Evolutionary conservation across 2,329 filamentous ascomycete genomes (phyloP).

Genomic region (Venturia nashicola): DNA sequence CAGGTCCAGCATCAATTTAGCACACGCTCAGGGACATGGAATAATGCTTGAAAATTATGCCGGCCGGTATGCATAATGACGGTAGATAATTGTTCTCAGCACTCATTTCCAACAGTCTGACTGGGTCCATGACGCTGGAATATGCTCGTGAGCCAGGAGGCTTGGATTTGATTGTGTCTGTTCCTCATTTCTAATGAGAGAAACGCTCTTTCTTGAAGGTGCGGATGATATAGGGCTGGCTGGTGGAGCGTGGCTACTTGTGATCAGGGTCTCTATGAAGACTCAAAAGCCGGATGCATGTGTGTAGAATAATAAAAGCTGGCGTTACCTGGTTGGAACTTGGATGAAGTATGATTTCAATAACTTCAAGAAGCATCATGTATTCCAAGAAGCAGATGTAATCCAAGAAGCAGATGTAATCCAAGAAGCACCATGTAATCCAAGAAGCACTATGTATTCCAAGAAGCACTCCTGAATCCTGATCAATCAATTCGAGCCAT

Average conservation of each 20-base stretch:
- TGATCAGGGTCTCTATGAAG: neutral
- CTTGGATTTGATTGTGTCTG: neutral
- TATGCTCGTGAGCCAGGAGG: constrained; percentile 8
- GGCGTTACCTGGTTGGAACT: neutral
- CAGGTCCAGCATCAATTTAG: neutral
- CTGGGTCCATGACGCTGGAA: constrained; percentile 11
- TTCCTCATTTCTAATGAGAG: neutral
- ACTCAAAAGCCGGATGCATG: neutral
- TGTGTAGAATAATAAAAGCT: neutral
- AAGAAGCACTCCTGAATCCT: too few relatives aligned
- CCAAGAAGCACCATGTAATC: too few relatives aligned
- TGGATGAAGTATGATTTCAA: neutral
- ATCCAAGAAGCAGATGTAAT: too few relatives aligned
- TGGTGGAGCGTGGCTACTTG: neutral
- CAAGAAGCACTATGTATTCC: too few relatives aligned
- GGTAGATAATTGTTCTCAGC: neutral
- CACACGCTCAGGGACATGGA: neutral
- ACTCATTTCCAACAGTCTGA: neutral
- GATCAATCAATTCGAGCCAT: neutral
- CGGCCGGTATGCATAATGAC: neutral
- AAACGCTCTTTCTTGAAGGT: neutral
- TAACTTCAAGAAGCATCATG: too few relatives aligned
- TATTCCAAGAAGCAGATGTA: too few relatives aligned
- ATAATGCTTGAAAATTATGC: neutral
- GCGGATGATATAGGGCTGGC: neutral